Evolutionary conservation across 148 eudicot genomes (phyloP), one percentile per base, ranked within the genome.

Genomic region (Rhododendron ovatum): DNA sequence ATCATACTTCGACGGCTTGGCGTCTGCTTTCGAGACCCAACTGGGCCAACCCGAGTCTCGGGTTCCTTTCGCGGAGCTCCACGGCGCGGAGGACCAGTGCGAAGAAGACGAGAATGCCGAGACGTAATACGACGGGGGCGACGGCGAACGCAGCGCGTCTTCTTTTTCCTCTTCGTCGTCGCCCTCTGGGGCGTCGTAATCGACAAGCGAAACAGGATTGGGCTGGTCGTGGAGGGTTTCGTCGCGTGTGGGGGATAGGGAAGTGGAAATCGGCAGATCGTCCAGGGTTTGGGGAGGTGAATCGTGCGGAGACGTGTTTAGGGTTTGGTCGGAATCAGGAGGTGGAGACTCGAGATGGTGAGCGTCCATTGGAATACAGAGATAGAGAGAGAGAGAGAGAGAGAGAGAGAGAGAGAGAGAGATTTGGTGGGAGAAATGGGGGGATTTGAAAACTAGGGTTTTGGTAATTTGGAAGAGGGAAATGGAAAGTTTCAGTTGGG

Each of bases 201-300:
- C 71, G 37, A 48, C 11, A 37, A 18, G 51, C 20, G 43, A 33
- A 3, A 65, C 76, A 18, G 37, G 45, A 79, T 65, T 73, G 8
- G 77, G 28, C 8, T 76, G 33, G 59, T 59, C 82, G 18, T 86
- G 82, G 37, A 82, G 73, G 37, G 81, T 47, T 82, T 82, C 41
- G 15, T 82, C 24, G 77, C 86, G 73, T 30, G 86, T 15, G 7
- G 85, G n/a, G 13, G 59, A 65, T 6, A 14, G 51, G 39, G 17
- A 30, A 82, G 45, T 47, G 3, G 77, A 83, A 74, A 65, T 26
- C 53, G 13, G n/a, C 55, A 45, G 73, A 43, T 33, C 67, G 48
- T 83, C 85, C 43, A 85, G 71, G 77, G 84, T 61, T 88, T 88
- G 85, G 61, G 80, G 82, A 18, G 61, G 83, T 20, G 83, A 15